phyloP scores from a whole-genome alignment of 2,329 filamentous ascomycete species.

The Myriosclerotinia scirpicola region DNA sequence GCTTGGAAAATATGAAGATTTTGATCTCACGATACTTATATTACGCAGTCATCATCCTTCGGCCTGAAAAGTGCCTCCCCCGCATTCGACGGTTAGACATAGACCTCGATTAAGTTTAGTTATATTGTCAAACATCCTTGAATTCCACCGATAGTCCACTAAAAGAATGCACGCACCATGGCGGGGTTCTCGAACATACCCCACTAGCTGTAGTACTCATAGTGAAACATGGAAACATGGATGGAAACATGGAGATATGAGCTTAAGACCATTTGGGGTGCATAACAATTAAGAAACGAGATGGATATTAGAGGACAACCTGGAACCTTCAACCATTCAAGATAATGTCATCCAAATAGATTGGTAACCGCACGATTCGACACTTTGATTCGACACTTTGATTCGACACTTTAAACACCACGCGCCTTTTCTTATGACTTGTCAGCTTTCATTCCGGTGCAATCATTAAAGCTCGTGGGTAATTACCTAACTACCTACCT shows the following conservation, averaged over 20 bases:
- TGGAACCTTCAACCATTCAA: slow-evolving; percentile 1
- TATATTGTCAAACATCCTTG: background rate
- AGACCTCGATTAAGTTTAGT: background rate
- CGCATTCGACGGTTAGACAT: background rate
- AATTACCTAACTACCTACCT: too few relatives aligned
- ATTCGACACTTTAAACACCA: too few relatives aligned
- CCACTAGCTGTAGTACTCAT: background rate
- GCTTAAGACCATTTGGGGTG: background rate
- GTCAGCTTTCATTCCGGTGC: slow-evolving; percentile 20
- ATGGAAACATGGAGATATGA: slow-evolving; percentile 4
- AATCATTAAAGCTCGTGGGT: slow-evolving; percentile 19
- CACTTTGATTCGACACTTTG: too few relatives aligned
- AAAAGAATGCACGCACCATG: slow-evolving; percentile 11
- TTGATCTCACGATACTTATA: background rate
- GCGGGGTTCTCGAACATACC: slow-evolving; percentile 3
- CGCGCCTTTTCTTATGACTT: slow-evolving; percentile 23
- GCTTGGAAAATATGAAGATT: background rate
- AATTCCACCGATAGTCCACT: slow-evolving; percentile 2
- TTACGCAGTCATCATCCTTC: too few relatives aligned
- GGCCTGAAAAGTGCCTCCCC: background rate
- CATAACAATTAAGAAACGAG: background rate
- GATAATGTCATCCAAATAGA: background rate
- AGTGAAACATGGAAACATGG: background rate
- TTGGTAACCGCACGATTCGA: background rate
- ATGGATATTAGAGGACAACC: background rate